These are phyloP conservation scores for Mortierella sp. DNA, from an alignment of 371 early-diverging fungal genomes.

Conservation along the genomic window DNA sequence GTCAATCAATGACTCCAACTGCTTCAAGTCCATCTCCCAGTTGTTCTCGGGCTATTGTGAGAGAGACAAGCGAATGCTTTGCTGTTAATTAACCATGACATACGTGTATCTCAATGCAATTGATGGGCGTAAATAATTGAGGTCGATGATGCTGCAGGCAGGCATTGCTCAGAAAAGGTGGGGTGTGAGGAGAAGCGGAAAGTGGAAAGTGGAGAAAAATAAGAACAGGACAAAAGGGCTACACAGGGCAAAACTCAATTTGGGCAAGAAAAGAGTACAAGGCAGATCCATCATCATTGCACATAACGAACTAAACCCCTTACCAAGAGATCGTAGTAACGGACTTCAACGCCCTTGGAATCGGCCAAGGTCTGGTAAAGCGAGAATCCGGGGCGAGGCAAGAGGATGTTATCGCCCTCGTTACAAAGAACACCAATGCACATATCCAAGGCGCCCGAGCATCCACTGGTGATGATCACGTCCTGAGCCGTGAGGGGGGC, in stretches of 20 bases:
- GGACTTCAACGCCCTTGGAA: constrained; percentile 81
- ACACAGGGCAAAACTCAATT: background rate
- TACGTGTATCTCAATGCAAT: background rate
- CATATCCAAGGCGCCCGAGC: constrained; percentile 88
- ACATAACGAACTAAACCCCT: constrained; percentile 18
- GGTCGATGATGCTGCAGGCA: background rate
- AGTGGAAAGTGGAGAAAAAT: background rate
- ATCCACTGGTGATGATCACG: constrained; percentile 88
- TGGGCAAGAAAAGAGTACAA: constrained; percentile 9
- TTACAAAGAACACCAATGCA: constrained; percentile 82
- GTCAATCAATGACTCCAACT: constrained; percentile 86
- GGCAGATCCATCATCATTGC: background rate
- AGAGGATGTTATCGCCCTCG: constrained; percentile 86
- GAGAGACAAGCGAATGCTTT: background rate
- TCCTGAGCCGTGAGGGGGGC: constrained; percentile 83
- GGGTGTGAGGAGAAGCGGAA: background rate
- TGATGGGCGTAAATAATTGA: constrained; percentile 1
- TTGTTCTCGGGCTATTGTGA: constrained; percentile 72
- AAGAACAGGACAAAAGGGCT: background rate
- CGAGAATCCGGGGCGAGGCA: constrained; percentile 93
- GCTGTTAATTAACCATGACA: background rate
- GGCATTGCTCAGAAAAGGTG: background rate
- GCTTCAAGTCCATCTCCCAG: constrained; percentile 90
- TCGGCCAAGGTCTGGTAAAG: constrained; percentile 89
- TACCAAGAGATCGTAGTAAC: constrained; percentile 84